Conservation (phyloP, 495 filamentous ascomycete genomes). For the Tuber brumale region DNA sequence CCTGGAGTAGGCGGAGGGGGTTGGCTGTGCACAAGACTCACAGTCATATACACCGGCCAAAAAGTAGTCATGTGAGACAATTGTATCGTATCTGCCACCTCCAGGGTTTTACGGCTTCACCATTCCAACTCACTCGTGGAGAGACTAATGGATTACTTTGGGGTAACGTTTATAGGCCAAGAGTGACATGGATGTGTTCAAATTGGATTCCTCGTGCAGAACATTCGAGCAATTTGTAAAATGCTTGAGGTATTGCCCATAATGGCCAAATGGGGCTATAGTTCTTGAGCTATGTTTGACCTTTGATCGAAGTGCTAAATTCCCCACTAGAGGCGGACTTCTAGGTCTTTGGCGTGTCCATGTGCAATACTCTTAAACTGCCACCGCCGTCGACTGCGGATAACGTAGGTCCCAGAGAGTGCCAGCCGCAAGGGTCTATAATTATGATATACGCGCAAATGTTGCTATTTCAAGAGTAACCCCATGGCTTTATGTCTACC, state of each 20-base stretch:
- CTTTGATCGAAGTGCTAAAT: not conserved
- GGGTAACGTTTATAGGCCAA: not conserved
- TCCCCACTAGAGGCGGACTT: not conserved
- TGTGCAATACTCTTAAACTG: not conserved
- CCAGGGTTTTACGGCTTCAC: not conserved
- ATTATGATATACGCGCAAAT: not conserved
- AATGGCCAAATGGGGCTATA: not conserved
- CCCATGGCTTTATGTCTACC: not conserved
- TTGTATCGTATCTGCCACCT: not conserved
- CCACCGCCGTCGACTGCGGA: not conserved
- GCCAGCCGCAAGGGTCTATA: not conserved
- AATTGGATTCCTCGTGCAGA: not conserved
- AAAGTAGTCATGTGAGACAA: not conserved
- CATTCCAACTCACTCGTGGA: not conserved
- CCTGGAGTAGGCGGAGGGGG: not conserved
- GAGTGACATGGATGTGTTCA: not conserved
- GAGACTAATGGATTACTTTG: not conserved
- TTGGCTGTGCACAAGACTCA: not conserved
- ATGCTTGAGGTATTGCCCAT: not conserved
- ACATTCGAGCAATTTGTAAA: not conserved
- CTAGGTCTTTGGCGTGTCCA: not conserved
- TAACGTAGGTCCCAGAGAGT: not conserved
- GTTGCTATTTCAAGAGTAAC: not conserved
- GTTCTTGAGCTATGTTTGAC: not conserved
- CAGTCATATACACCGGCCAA: not conserved